Evolutionary conservation across 768 basidiomycete genomes (phyloP), one percentile per base, ranked within the genome.

Genomic region (Suillus lakei): DNA sequence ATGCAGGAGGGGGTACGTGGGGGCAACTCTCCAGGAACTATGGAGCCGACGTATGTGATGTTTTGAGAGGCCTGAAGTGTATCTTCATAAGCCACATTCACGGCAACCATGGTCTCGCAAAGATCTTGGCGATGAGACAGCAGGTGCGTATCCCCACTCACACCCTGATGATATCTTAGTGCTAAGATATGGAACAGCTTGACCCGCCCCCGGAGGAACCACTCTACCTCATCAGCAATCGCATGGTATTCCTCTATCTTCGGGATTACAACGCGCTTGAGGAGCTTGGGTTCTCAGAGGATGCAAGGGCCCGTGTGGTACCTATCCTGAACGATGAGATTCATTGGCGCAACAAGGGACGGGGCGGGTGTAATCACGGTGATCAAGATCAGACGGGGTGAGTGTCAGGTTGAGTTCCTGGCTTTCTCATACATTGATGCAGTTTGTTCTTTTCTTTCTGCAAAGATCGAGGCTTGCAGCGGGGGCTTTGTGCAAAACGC

Each of bases 71-170:
- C 60, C 75, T 96, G 15, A 90, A 86, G 70, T 88, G 92, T 72
- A 84, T 99, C 43, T 98, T 90, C 75, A 82, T 97, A 66, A 95
- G 92, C 66, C 97, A 99, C 74, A 85, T 91, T 69, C 97, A 98
- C 72, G 96, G 85, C 0, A 96, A 98, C 72, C 97, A 98, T 46
- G 96, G 97, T 9, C 75, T 96, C 39, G 83, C 89, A 0, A 87
- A 88, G 64, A 79, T 99, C 9, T 81, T 99, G 21, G 81, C 86
- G 0, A 86, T 89, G 79, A 84, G 97, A 62, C 84, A 82, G 61
- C 79, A 81, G 77, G 96, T 95, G 66, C 48, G 81, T 76, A 15
- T 15, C 1, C 26, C 61, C 21, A 0, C 4, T 44, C 4, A 34
- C 1, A 9, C 66, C 15, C 16, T 43, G 28, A 59, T 41, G 18